Conservation (phyloP, 1,139 yeast genomes). For the Candida sojae region DNA sequence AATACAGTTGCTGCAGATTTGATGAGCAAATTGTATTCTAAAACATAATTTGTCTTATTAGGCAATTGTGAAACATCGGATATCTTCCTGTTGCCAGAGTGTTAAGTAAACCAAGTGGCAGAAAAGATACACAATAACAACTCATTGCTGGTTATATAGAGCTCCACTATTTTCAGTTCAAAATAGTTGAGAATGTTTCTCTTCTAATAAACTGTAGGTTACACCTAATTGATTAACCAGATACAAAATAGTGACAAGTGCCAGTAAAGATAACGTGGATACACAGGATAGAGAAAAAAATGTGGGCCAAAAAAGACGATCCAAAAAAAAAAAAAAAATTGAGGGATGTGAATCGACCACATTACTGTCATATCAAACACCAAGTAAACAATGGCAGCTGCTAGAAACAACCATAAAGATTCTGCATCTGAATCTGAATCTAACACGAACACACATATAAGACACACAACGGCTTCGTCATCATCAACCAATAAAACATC, state of each 20-base stretch:
- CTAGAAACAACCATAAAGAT: slow-evolving; percentile 23
- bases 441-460: slow-evolving; percentile 7
- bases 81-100: too few relatives aligned
- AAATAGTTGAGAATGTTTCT: too few relatives aligned
- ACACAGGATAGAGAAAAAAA: not conserved
- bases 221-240: too few relatives aligned
- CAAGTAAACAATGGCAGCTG: not conserved
- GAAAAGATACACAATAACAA: too few relatives aligned
- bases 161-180: too few relatives aligned
- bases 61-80: too few relatives aligned
- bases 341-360: not conserved
- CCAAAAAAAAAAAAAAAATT: not conserved
- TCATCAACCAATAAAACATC: slow-evolving; percentile 37
- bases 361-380: not conserved
- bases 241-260: too few relatives aligned
- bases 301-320: not conserved
- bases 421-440: slow-evolving; percentile 49
- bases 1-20: not conserved
- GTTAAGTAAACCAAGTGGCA: too few relatives aligned
- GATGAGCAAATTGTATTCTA: not conserved
- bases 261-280: not conserved
- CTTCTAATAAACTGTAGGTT: too few relatives aligned
- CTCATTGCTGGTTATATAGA: too few relatives aligned
- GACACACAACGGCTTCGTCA: slow-evolving; percentile 6
- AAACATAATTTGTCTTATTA: not conserved